Evolutionary conservation across 2,329 filamentous ascomycete species (phyloP), one percentile per base, ranked within the genome.

Genomic region (Diaporthe vaccinii): DNA sequence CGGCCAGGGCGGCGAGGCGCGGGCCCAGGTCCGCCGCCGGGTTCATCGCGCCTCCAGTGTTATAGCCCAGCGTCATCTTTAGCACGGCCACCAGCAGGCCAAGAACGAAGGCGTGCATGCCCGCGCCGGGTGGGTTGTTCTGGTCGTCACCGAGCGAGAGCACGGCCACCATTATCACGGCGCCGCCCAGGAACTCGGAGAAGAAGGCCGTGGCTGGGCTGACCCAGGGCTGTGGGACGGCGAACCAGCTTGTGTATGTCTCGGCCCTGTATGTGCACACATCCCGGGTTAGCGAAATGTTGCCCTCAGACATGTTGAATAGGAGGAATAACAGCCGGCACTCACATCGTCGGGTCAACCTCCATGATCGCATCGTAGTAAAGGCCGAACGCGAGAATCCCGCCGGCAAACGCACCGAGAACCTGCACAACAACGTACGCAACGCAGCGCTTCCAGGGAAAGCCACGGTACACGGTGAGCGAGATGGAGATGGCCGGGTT

Each of bases 21-120:
- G 83, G 82, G 2, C 84, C 83, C 51, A 85, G 82, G 44, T 84
- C 84, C 6, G 82, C 82, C 0, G 84, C 84, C 20, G 84, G 83
- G 39, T 84, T 85, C 72, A 85, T 71, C 0, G 84, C 81, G 4
- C 83, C 82, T 4, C 83, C 84, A 8, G 82, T 83, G 58, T 84
- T 84, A 55, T 83, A 84, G 0, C 82, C 84, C 2, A 85, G 72
- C 0, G 82, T 81, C 68, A 84, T 83, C 74, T 83, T 84, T 31
- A 85, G 78, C 2, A 81, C 82, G 0, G 82, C 81, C 3, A 84
- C 77, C 3, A 85, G 74, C 28, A 85, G 76, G 8, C 84, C 83
- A 3, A 85, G 76, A 0, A 85, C 78, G 41, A 84, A 79, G 4
- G 83, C 82, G 59, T 84, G 82, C 78, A 84, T 84, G 8, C 84